These are phyloP conservation scores for Arabidopsis thaliana DNA, from an alignment of 345 rosid genomes.

Conservation along the genomic window DNA sequence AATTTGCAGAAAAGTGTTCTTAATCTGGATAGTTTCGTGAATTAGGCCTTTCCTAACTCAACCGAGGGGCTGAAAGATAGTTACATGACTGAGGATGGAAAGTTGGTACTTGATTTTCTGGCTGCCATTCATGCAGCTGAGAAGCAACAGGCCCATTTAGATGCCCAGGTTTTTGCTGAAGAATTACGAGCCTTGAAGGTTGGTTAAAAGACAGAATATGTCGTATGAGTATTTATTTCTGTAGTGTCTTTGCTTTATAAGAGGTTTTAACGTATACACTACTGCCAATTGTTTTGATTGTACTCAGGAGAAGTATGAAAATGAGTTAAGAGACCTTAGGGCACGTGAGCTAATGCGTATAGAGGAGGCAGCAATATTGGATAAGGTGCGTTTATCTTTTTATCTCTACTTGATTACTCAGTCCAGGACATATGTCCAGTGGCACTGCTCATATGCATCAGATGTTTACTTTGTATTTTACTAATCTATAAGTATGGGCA, in stretches of 20 bases:
- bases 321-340: slow-evolving; percentile 82
- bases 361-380: slow-evolving; percentile 94
- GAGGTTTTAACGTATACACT: not conserved
- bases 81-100: slow-evolving; percentile 69
- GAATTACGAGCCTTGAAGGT: slow-evolving; percentile 82
- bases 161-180: slow-evolving; percentile 76
- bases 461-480: slow-evolving; percentile 11
- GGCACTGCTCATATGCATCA: slow-evolving; percentile 21
- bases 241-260: slow-evolving; percentile 5
- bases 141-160: slow-evolving; percentile 85
- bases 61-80: slow-evolving; percentile 61
- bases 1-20: slow-evolving; percentile 19
- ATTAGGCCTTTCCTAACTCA: slow-evolving; percentile 58
- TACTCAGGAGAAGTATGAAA: slow-evolving; percentile 89
- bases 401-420: slow-evolving; percentile 18
- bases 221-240: slow-evolving; percentile 14
- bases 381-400: slow-evolving; percentile 67
- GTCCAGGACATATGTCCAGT: slow-evolving; percentile 9
- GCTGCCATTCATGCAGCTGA: slow-evolving; percentile 93
- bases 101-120: slow-evolving; percentile 76
- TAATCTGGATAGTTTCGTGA: slow-evolving; percentile 39
- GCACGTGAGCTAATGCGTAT: slow-evolving; percentile 93
- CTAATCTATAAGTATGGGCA: not conserved
- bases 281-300: slow-evolving; percentile 7
- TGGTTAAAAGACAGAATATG: slow-evolving; percentile 18